Evolutionary conservation across 495 filamentous ascomycete species (phyloP), one percentile per base, ranked within the genome.

Genomic region (Penicillium cinerascens): DNA sequence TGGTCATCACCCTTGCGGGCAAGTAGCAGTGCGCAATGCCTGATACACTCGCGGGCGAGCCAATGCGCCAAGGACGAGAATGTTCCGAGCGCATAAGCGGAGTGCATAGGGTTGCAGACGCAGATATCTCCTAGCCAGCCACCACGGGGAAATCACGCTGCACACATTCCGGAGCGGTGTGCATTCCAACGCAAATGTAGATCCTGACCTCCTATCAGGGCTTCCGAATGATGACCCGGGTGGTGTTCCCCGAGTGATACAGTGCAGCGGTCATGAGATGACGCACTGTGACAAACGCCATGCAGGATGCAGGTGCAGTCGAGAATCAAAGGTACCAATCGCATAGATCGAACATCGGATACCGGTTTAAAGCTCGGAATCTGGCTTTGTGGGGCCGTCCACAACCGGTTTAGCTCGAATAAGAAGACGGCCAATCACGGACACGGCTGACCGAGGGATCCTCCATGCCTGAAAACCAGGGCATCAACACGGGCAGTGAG

Each of bases 131-230:
- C 38, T n/a, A 42, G 39, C 59, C 56, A 63, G 56, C 61, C 39
- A 63, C 58, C 51, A 53, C 54, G 51, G 58, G 52, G 56, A 60
- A 54, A 63, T 60, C 51, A 48, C 54, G 54, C 63, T 56, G 63
- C 51, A 35, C 38, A 51, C 63, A 65, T 65, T 63, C 63, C 49
- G 49, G 47, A 41, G 26, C 47, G 33, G 41, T 46, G 20, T 21
- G 44, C 57, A 63, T 64, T 58, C 63, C 42, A 52, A 41, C n/a
- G 20, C 55, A 20, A 26, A 44, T 42, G 54, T 52, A 54, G 46
- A 50, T 39, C 37, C 16, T 20, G 37, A 17, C 40, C 43, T 15
- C 48, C 16, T 35, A 41, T 52, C 29, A 38, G n/a, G 26, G 22
- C 15, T 44, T n/a, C 16, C n/a, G 15, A n/a, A 20, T 7, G 1